These are phyloP conservation scores for Rhodotorula sp. DNA, from an alignment of 1,284 basidiomycete genomes.

Conservation along the genomic window DNA sequence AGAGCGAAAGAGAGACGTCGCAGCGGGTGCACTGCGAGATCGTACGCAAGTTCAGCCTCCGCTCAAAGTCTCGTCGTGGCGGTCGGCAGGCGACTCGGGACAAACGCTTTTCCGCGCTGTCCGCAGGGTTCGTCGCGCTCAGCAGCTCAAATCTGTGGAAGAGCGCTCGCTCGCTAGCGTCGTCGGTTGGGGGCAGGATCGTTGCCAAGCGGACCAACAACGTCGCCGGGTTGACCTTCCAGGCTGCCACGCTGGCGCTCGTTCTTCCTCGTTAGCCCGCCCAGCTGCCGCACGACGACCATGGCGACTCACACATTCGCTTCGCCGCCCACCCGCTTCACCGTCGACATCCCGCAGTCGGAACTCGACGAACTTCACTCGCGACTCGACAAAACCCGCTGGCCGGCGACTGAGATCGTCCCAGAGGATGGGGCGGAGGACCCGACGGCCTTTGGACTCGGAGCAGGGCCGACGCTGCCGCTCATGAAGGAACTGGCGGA, in stretches of 20 bases:
- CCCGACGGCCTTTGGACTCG: constrained; percentile 5
- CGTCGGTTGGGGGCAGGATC: not conserved
- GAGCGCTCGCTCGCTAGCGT: too few species aligned
- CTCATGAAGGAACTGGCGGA: constrained; percentile 29
- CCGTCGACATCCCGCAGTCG: constrained; percentile 1
- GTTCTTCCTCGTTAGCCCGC: not conserved
- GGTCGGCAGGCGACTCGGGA: too few species aligned
- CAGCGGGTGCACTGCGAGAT: too few species aligned
- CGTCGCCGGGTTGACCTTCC: not conserved
- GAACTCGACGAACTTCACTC: constrained; percentile 14
- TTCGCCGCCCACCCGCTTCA: constrained; percentile 14
- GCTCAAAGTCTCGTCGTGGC: too few species aligned
- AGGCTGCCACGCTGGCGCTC: too few species aligned
- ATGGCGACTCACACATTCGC: constrained; percentile 1
- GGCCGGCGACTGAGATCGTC: constrained; percentile 21
- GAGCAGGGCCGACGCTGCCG: constrained; percentile 17
- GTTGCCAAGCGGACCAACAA: not conserved
- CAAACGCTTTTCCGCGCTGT: too few species aligned
- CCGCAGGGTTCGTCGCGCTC: too few species aligned
- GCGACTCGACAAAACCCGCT: constrained; percentile 22
- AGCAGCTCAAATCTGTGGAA: too few species aligned
- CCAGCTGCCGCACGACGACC: not conserved
- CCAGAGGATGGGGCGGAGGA: not conserved
- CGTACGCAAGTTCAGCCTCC: too few species aligned
- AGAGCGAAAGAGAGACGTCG: not conserved